Evolutionary conservation across 805 yeast species (phyloP), one percentile per base, ranked within the genome.

Genomic region (Monosporozyma servazzii): DNA sequence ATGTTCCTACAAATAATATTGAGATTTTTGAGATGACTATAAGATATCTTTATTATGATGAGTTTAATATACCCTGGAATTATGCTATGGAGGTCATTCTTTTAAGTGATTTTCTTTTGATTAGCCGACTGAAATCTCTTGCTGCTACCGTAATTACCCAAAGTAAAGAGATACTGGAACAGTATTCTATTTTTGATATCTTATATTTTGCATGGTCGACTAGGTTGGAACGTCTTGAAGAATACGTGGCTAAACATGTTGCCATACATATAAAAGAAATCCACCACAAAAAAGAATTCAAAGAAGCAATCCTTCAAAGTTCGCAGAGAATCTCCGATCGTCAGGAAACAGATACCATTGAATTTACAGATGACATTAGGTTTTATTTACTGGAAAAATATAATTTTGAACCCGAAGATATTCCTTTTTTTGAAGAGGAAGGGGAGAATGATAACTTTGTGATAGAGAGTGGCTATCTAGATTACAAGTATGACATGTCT

Each of bases 301-400:
- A 65, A 47, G 68, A 62, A 15, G 67, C 68, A 0, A 61, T 75
- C 17, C 63, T 75, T 20, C 74, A 72, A 55, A 73, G 79, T 61
- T 84, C 91, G 0, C 55, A 59, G 15, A 69, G 87, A 57, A 84
- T 86, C 48, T 60, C 74, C 20, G 66, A 63, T 15, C 74, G 93
- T 61, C 81, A 86, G 57, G 87, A 81, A 53, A 82, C 86, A 0
- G 95, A 86, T 67, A 83, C 91, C 1, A 83, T 86, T 60, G 95
- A 86, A 59, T 69, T 86, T 57, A 72, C 86, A 27, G 95, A 86
- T 65, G 95, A 86, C 67, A 81, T 86, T 10, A 71, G 89, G 55
- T 86, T 75, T 64, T 83, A 81, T 56, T 64, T 86, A 45, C 50
- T 66, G 15, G 56, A 63, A 45, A 65, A 63, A 46, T 60, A 66